Evolutionary conservation across 371 early-diverging fungal genomes (phyloP), one percentile per base, ranked within the genome.

Genomic region (Syncephalastrum racemosum): DNA sequence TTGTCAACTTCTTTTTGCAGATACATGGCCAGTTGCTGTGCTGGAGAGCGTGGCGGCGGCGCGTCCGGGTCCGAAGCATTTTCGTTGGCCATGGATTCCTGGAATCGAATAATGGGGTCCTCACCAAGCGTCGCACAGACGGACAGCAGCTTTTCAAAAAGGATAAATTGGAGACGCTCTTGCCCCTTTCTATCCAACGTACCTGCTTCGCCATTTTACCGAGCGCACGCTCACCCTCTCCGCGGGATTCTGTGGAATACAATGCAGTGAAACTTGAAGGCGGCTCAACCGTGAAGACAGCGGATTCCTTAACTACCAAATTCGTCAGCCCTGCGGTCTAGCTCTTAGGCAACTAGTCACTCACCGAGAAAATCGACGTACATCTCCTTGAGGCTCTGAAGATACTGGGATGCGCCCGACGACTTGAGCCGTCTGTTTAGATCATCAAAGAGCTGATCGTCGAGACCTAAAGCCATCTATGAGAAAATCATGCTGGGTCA

Each of bases 91-190:
- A 27, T 31, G 6, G 86, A 77, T 23, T 73, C 75, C 62, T 88
- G 89, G 63, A 88, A 97, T 36, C 95, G 82, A 56, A 98, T 92
- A 43, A 92, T 83, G 0, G 98, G 98, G 58, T 80, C 82, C 51
- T 94, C 93, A 22, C 89, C 91, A 36, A 96, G 71, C 5, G 90
- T 83, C 0, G 82, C 85, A 68, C 90, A 89, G 13, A 92, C 83
- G 12, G 88, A 88, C 19, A 86, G 74, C 27, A 91, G 63, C 82
- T 83, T 59, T 22, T 45, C 31, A 46, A 42, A 7, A 19, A 41
- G 44, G 46, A 39, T 50, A 16, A 36, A 15, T 22, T 15, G 22
- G 15, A 22, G 14, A n/a, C n/a, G 39, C 22, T 40, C n/a, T 39
- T 20, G n/a, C 27, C 41, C 13, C 39, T 25, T 23, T 44, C 43